phyloP scores from a whole-genome alignment of 768 basidiomycete genomes.

The Porphyrellus cyaneotinctus region DNA sequence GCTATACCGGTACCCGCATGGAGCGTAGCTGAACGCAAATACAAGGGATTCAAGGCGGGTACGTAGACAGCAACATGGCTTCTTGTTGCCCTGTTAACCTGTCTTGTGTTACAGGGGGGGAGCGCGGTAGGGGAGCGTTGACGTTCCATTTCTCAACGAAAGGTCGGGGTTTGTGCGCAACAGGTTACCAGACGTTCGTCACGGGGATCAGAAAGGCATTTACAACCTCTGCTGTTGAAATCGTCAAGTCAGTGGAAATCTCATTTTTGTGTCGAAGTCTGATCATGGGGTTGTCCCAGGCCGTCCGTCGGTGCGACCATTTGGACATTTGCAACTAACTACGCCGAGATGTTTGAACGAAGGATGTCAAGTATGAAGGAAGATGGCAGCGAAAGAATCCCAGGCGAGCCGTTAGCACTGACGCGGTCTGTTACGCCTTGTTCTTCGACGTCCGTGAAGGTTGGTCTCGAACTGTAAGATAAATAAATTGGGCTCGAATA shows the following conservation, averaged over 20 bases:
- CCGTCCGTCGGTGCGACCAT: constrained; percentile 8
- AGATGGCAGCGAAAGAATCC: neutral
- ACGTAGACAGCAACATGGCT: constrained; percentile 1
- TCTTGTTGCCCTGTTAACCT: neutral
- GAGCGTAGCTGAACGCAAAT: constrained; percentile 6
- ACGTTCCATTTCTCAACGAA: constrained; percentile 24
- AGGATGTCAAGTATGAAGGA: neutral
- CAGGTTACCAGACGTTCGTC: constrained; percentile 23
- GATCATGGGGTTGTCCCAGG: constrained; percentile 11
- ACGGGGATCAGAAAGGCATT: constrained; percentile 8
- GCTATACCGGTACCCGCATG: constrained; percentile 4
- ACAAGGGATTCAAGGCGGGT: constrained; percentile 26
- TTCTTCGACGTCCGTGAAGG: constrained; percentile 17
- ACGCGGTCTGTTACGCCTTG: constrained; percentile 16
- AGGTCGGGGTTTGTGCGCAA: constrained; percentile 13
- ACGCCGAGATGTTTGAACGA: constrained; percentile 17
- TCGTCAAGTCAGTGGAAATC: constrained; percentile 13
- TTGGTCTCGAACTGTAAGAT: constrained; percentile 16
- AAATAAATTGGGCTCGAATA: neutral
- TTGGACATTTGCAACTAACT: constrained; percentile 9
- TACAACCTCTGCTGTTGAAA: neutral
- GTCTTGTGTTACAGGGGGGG: constrained; percentile 13
- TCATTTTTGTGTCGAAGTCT: neutral
- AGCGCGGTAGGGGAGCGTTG: constrained; percentile 3
- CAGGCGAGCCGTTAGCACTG: neutral